Conservation (phyloP, 768 basidiomycete genomes). For the Rossbeevera mucosa region DNA sequence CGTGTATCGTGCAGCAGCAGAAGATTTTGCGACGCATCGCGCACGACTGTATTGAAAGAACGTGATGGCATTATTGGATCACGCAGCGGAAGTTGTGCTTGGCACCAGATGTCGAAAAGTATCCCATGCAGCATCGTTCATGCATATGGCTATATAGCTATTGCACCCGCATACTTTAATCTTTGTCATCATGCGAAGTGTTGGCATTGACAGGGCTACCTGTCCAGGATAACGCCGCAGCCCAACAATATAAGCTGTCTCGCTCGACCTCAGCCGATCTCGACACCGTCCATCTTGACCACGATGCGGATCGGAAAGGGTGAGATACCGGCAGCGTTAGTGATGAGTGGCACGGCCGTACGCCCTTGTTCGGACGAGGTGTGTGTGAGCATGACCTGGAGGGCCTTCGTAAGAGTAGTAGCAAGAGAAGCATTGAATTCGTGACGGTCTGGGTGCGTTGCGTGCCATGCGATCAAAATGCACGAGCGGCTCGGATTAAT, state of each 20-base stretch:
- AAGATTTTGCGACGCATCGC: constrained; percentile 15
- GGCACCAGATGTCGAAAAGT: not conserved
- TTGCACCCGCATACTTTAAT: not conserved
- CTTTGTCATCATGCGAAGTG: not conserved
- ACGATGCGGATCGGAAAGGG: constrained; percentile 73
- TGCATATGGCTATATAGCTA: constrained; percentile 11
- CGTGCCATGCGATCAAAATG: not conserved
- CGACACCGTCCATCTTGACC: constrained; percentile 64
- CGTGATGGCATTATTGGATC: not conserved
- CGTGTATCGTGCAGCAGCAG: constrained; percentile 23
- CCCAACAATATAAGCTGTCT: not conserved
- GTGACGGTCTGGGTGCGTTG: constrained; percentile 36
- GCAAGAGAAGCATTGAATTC: constrained; percentile 57
- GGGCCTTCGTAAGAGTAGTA: constrained; percentile 56
- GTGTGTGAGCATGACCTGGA: constrained; percentile 68
- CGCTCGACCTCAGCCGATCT: constrained; percentile 39
- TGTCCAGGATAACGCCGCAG: not conserved
- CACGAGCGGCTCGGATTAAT: not conserved
- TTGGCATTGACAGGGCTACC: not conserved
- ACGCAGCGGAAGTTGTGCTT: not conserved
- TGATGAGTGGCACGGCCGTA: constrained; percentile 71
- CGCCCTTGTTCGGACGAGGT: constrained; percentile 78
- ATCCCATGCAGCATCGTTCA: not conserved
- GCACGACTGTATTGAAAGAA: constrained; percentile 13
- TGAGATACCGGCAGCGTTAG: constrained; percentile 69